Percentiles rank a stretch among this genome's conserved stretches.
Conservation (phyloP, 495 filamentous ascomycete genomes). For the Apodospora peruviana region DNA sequence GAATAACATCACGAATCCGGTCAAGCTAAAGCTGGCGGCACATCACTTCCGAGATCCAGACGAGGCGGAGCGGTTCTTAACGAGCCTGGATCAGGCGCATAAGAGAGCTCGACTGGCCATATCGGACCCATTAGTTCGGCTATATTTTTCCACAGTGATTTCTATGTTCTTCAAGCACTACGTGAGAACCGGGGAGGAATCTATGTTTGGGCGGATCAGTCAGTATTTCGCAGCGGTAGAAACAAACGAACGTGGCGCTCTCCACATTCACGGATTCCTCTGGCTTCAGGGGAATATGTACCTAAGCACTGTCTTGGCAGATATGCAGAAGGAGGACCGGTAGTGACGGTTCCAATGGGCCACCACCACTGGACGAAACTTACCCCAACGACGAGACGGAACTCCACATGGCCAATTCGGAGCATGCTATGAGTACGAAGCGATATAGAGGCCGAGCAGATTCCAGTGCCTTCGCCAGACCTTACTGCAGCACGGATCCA, state of each 20-base stretch:
- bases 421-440: too few species aligned
- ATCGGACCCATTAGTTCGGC: neutral
- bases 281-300: neutral
- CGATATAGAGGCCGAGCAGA: too few species aligned
- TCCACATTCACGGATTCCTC: neutral
- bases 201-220: neutral
- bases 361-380: too few species aligned
- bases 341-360: too few species aligned
- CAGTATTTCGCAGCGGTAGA: neutral
- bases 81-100: neutral
- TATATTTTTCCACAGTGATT: neutral
- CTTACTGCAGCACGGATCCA: too few species aligned
- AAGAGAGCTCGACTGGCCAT: neutral
- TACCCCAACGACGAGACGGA: too few species aligned
- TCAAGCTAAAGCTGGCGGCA: neutral
- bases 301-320: neutral
- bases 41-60: neutral
- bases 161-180: neutral
- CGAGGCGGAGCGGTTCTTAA: neutral
- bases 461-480: too few species aligned
- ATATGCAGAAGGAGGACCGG: neutral
- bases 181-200: neutral
- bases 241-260: neutral
- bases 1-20: neutral
- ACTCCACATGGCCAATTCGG: too few species aligned